These are phyloP conservation scores for Rosa rugosa DNA, from an alignment of 306 rosid species.

Conservation along the genomic window DNA sequence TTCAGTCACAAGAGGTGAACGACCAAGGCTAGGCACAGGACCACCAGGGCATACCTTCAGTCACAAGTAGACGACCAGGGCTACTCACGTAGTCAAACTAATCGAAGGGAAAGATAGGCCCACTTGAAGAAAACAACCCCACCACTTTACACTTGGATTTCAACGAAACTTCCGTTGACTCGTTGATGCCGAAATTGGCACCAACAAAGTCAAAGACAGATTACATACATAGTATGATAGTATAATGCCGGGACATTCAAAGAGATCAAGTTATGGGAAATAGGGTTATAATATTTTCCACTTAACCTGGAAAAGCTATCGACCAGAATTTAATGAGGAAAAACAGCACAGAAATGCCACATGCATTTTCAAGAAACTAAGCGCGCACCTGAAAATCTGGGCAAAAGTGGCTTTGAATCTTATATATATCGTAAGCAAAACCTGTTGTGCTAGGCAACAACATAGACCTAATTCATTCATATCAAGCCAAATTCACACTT, in stretches of 20 bases:
- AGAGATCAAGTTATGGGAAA: neutral
- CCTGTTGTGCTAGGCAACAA: neutral
- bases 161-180: no score
- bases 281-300: neutral
- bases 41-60: no score
- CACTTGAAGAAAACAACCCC: no score
- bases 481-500: neutral
- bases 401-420: neutral
- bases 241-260: neutral
- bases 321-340: constrained; percentile 1
- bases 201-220: neutral
- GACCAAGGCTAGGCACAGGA: no score
- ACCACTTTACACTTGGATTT: no score
- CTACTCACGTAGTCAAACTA: no score
- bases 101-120: no score
- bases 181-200: no score
- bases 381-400: neutral
- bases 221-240: neutral
- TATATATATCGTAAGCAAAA: neutral
- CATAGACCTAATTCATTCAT: neutral
- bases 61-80: no score
- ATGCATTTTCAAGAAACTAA: neutral
- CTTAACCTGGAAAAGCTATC: no score
- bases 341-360: neutral
- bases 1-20: no score